Percentiles rank a stretch among this genome's conserved stretches.
phyloP scores from a whole-genome alignment of 2,329 filamentous ascomycete genomes.

The Stromatinia cepivora region DNA sequence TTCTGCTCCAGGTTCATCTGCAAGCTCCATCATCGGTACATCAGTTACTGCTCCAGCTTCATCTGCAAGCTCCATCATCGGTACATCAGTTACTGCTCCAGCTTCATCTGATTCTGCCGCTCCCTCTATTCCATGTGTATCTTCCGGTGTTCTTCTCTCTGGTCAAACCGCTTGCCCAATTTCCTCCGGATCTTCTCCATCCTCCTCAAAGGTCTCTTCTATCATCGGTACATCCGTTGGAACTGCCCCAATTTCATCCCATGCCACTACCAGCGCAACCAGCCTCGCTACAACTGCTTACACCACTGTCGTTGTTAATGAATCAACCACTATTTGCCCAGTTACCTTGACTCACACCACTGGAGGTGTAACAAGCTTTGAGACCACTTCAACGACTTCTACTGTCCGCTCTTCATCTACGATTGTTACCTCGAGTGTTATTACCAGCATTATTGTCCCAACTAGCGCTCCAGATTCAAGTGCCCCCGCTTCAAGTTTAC shows the following conservation, averaged over 20 bases:
- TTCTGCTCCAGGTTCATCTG: too few species aligned
- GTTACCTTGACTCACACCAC: constrained; percentile 28
- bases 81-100: too few species aligned
- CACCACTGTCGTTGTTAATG: constrained; percentile 29
- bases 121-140: neutral
- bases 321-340: constrained; percentile 39
- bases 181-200: neutral
- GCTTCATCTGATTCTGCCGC: neutral
- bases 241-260: neutral
- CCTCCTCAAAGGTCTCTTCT: neutral
- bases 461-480: neutral
- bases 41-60: too few species aligned
- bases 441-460: constrained; percentile 13
- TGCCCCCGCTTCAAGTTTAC: too few species aligned
- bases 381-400: constrained; percentile 30
- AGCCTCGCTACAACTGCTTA: constrained; percentile 27
- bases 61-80: too few species aligned
- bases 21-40: too few species aligned
- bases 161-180: constrained; percentile 4
- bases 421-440: constrained; percentile 27
- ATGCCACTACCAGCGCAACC: neutral
- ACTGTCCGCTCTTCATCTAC: constrained; percentile 42
- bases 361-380: neutral
- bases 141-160: neutral
- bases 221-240: constrained; percentile 10